These are phyloP conservation scores for Rhizoclosmatium sp. DNA, from an alignment of 192 early-diverging fungal species.

Conservation along the genomic window DNA sequence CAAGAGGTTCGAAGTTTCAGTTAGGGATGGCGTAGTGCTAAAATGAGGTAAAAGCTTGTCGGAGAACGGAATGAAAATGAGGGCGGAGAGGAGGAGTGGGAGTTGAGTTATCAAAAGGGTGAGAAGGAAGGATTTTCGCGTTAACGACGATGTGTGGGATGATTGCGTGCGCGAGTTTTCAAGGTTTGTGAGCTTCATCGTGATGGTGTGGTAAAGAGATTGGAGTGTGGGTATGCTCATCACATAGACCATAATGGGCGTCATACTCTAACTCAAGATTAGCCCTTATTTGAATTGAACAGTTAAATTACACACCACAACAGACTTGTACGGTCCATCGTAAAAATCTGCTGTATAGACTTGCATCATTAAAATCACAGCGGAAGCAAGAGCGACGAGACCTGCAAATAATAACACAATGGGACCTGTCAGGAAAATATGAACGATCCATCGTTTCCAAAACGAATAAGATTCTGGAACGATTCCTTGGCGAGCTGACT, in stretches of 20 bases:
- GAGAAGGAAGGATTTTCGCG: constrained; percentile 88
- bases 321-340: constrained; percentile 14
- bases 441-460: constrained; percentile 69
- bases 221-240: constrained; percentile 75
- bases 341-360: constrained; percentile 86
- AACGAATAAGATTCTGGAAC: constrained; percentile 55
- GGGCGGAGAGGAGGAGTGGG: constrained; percentile 83
- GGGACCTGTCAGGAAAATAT: constrained; percentile 37
- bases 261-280: constrained; percentile 34
- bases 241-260: constrained; percentile 79
- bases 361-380: constrained; percentile 60
- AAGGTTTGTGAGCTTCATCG: constrained; percentile 71
- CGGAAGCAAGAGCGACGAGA: constrained; percentile 64
- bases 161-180: constrained; percentile 84
- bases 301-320: neutral
- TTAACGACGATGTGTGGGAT: constrained; percentile 71
- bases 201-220: constrained; percentile 67
- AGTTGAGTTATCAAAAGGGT: constrained; percentile 83
- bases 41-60: constrained; percentile 68
- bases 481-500: constrained; percentile 60
- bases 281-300: too few species aligned
- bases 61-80: constrained; percentile 86
- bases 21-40: constrained; percentile 26
- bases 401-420: constrained; percentile 64
- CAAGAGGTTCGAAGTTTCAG: constrained; percentile 43